Conservation (phyloP, 495 filamentous ascomycete genomes). For the Penicillium subrubescens region DNA sequence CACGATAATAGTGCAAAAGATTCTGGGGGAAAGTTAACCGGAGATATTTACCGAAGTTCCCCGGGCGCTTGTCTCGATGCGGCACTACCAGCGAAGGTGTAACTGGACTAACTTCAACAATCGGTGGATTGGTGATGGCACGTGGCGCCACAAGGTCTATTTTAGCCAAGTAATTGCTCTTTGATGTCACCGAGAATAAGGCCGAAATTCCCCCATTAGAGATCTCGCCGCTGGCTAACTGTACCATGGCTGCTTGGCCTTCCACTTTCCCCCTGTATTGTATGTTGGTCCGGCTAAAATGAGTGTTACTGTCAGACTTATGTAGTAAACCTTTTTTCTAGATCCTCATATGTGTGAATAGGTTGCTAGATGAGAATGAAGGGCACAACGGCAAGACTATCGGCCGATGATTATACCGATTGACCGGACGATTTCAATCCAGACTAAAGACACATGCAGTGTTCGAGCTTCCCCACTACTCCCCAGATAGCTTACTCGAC, state of each 20-base stretch:
- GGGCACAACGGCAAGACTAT: neutral
- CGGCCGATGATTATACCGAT: neutral
- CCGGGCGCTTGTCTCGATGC: neutral
- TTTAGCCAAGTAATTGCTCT: neutral
- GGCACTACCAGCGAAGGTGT: neutral
- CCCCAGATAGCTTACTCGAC: neutral
- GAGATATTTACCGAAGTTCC: neutral
- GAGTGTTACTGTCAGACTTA: neutral
- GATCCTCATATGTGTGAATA: no score
- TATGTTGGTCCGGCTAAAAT: neutral
- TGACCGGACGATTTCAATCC: neutral
- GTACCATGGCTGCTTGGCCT: neutral
- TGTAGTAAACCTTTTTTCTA: no score
- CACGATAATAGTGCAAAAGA: neutral
- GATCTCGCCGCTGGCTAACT: neutral
- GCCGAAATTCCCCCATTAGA: slow-evolving; percentile 1
- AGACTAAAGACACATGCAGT: neutral
- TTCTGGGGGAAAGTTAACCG: neutral
- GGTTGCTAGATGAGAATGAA: no score
- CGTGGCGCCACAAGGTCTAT: neutral
- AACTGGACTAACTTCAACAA: neutral
- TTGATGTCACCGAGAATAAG: neutral
- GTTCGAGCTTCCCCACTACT: neutral
- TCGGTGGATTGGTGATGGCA: neutral
- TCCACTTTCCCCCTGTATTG: neutral